These are phyloP conservation scores for Botrytis sinoallii DNA, from an alignment of 2,329 filamentous ascomycete species.

Conservation along the genomic window DNA sequence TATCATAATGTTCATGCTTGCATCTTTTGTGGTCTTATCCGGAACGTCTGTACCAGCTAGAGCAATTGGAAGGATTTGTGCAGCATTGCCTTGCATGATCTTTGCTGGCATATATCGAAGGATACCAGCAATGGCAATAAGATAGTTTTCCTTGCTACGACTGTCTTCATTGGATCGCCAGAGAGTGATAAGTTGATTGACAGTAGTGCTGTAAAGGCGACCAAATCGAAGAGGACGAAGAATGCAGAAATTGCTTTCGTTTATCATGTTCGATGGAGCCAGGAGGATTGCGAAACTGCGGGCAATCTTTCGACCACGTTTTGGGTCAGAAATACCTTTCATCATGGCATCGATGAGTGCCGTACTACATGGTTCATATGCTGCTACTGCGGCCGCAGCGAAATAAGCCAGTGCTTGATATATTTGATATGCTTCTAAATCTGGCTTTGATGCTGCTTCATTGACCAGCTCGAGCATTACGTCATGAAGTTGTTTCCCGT, in stretches of 20 bases:
- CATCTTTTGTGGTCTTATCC: slow-evolving; percentile 31
- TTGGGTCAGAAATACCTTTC: slow-evolving; percentile 24
- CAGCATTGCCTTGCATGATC: slow-evolving; percentile 22
- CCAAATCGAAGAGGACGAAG: slow-evolving; percentile 32
- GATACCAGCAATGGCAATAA: slow-evolving; percentile 35
- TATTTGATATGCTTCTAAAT: slow-evolving; percentile 23
- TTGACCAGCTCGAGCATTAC: slow-evolving; percentile 24
- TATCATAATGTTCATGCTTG: slow-evolving; percentile 29
- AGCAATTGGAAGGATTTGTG: slow-evolving; percentile 27
- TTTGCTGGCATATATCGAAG: slow-evolving; percentile 29
- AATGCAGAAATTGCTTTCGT: slow-evolving; percentile 33
- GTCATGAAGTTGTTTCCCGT: slow-evolving; percentile 20
- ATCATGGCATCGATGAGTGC: slow-evolving; percentile 30
- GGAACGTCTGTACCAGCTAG: slow-evolving; percentile 32
- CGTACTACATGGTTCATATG: slow-evolving; percentile 25
- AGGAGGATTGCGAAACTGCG: slow-evolving; percentile 34
- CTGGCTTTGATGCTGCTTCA: neutral
- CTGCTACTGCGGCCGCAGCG: slow-evolving; percentile 30
- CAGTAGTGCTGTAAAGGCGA: slow-evolving; percentile 26
- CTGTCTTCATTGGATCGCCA: slow-evolving; percentile 23
- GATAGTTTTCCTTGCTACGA: slow-evolving; percentile 28
- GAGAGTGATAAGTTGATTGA: slow-evolving; percentile 22
- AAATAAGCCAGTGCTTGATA: slow-evolving; percentile 34
- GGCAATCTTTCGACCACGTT: slow-evolving; percentile 28
- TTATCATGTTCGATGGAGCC: slow-evolving; percentile 31